A percentile compares a stretch with the other conserved stretches of the same genome.
phyloP scores from a whole-genome alignment of 2,329 filamentous ascomycete genomes.

The Chaetomiaceae sp. region DNA sequence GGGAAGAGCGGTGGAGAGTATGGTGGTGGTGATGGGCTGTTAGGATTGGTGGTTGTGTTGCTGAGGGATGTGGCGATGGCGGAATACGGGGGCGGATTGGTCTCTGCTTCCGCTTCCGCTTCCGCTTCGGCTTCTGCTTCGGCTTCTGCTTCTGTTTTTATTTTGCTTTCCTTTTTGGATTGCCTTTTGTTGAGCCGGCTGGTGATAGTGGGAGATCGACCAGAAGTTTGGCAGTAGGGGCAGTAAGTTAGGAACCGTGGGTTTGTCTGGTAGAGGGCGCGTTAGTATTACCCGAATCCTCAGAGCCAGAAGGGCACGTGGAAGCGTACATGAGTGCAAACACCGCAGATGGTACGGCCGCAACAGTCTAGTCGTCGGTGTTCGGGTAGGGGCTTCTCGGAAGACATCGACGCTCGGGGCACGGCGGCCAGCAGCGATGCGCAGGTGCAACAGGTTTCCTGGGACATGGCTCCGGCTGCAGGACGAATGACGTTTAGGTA shows the following conservation, averaged over 20 bases:
- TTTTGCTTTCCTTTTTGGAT: no score
- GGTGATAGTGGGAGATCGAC: background rate
- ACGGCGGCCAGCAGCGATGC: slow-evolving; percentile 56
- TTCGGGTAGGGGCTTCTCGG: slow-evolving; percentile 57
- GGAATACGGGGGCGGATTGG: background rate
- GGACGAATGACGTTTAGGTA: background rate
- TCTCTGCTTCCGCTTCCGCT: background rate
- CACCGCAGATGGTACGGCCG: slow-evolving; percentile 64
- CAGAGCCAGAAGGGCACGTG: background rate
- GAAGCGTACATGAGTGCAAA: slow-evolving; percentile 59
- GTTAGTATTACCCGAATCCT: background rate
- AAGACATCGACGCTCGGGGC: slow-evolving; percentile 44
- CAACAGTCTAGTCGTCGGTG: slow-evolving; percentile 66
- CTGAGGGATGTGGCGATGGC: slow-evolving; percentile 5
- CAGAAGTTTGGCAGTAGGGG: slow-evolving; percentile 70
- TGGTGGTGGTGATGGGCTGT: slow-evolving; percentile 44
- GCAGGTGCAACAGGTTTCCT: slow-evolving; percentile 65
- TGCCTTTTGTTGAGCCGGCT: background rate
- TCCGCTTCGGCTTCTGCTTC: background rate
- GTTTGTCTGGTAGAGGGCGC: slow-evolving; percentile 47
- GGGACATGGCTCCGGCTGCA: slow-evolving; percentile 5
- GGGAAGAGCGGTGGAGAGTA: slow-evolving; percentile 35
- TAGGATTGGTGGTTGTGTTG: slow-evolving; percentile 50
- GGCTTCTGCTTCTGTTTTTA: no score
- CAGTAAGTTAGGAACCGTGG: slow-evolving; percentile 62